Evolutionary conservation across 495 filamentous ascomycete species (phyloP).

Genomic region (Parachaetomium inaequale): DNA sequence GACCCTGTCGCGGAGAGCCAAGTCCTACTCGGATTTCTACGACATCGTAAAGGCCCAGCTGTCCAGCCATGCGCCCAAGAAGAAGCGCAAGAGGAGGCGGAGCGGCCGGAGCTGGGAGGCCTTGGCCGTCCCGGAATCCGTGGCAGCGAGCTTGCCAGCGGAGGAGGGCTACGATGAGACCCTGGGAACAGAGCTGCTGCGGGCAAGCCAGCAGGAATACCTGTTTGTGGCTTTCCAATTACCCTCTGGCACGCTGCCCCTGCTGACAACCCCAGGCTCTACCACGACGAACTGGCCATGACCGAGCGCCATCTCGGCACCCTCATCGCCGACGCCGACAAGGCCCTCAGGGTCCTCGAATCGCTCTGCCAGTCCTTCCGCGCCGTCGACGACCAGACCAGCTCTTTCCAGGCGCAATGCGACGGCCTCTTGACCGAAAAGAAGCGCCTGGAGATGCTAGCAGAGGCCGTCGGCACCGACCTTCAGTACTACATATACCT

Average conservation of each 20-base stretch:
- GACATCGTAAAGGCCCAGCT: constrained; percentile 56
- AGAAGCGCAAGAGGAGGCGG: constrained; percentile 40
- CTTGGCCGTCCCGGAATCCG: constrained; percentile 48
- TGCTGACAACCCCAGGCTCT: constrained; percentile 53
- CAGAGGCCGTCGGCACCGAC: constrained; percentile 77
- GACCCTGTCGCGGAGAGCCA: constrained; percentile 60
- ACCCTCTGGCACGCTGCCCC: not conserved
- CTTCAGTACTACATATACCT: constrained; percentile 88
- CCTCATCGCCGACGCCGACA: constrained; percentile 72
- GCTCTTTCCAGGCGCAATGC: constrained; percentile 85
- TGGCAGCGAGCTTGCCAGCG: constrained; percentile 52
- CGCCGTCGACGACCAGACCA: constrained; percentile 83
- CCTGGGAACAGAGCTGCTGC: constrained; percentile 63
- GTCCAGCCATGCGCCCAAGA: constrained; percentile 42
- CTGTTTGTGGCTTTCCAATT: constrained; percentile 50
- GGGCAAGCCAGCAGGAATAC: constrained; percentile 82
- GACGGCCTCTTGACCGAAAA: constrained; percentile 79
- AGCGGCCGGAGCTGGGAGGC: constrained; percentile 41
- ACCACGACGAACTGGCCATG: constrained; percentile 73
- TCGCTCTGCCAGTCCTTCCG: constrained; percentile 77
- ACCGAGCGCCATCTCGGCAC: constrained; percentile 74
- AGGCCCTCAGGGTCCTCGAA: constrained; percentile 67
- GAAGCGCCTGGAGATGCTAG: constrained; percentile 66
- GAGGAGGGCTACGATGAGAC: constrained; percentile 57
- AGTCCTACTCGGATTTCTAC: constrained; percentile 74